phyloP scores from a whole-genome alignment of 257 asterid genomes.

The Catharanthus roseus region DNA sequence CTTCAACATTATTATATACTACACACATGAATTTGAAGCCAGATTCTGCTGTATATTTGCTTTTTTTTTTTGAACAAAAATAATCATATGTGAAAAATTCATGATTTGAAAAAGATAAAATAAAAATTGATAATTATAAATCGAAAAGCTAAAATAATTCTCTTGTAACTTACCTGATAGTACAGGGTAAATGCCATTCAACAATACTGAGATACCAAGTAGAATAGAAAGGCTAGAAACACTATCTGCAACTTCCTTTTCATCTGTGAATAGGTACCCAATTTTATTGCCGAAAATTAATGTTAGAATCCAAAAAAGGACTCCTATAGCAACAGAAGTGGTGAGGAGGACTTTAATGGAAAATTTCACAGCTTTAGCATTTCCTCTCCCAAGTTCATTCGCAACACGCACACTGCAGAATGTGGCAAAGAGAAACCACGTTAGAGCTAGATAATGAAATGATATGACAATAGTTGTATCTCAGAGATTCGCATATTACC shows the following conservation, averaged over 20 bases:
- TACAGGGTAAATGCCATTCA: conserved; percentile 59
- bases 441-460: neutral
- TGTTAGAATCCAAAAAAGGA: conserved; percentile 42
- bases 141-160: too few species aligned
- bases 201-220: conserved; percentile 59
- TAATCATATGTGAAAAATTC: too few species aligned
- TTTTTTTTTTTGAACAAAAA: too few species aligned
- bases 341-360: conserved; percentile 56
- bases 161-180: conserved; percentile 45
- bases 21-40: too few species aligned
- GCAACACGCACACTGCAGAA: conserved; percentile 63
- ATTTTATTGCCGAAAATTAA: conserved; percentile 45
- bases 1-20: too few species aligned
- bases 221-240: conserved; percentile 52
- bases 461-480: neutral
- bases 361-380: conserved; percentile 59
- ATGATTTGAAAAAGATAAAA: too few species aligned
- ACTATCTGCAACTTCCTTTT: conserved; percentile 37
- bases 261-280: conserved; percentile 53
- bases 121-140: too few species aligned
- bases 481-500: conserved; percentile 36
- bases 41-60: too few species aligned
- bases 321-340: conserved; percentile 41
- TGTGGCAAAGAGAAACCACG: neutral
- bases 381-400: conserved; percentile 74